These are phyloP conservation scores for Canavalia gladiata DNA, from an alignment of 306 rosid genomes.

Conservation along the genomic window DNA sequence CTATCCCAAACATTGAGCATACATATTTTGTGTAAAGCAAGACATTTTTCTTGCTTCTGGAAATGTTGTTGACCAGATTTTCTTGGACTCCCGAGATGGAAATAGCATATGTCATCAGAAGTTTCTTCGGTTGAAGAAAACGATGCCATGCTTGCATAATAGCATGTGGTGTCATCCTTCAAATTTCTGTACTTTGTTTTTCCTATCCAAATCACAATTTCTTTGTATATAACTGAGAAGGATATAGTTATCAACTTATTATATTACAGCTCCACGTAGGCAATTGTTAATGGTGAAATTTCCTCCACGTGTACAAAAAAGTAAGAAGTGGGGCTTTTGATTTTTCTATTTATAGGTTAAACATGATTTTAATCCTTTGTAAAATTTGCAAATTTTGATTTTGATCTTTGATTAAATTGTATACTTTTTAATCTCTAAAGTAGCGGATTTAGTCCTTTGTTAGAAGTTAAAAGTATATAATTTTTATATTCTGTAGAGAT, in stretches of 20 bases:
- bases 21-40: not conserved
- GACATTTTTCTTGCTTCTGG: conserved; percentile 10
- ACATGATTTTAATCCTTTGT: too few species aligned
- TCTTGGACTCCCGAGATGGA: not conserved
- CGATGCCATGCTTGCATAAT: conserved; percentile 33
- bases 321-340: not conserved
- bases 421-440: too few species aligned
- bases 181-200: conserved; percentile 24
- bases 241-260: not conserved
- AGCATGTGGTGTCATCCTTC: not conserved
- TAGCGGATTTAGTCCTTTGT: too few species aligned
- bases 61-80: conserved; percentile 2
- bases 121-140: conserved; percentile 28
- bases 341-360: not conserved
- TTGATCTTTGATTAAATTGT: too few species aligned
- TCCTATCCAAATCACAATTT: conserved; percentile 19
- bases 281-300: conserved; percentile 24
- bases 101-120: not conserved
- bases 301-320: conserved; percentile 13
- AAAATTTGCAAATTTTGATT: too few species aligned
- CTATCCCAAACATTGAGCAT: not conserved
- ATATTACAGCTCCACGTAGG: conserved; percentile 2
- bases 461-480: too few species aligned
- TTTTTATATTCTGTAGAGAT: too few species aligned
- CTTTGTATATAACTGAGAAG: conserved; percentile 42